These are phyloP conservation scores for Ceratocystiopsis minuta DNA, from an alignment of 2,329 filamentous ascomycete genomes.

Conservation along the genomic window DNA sequence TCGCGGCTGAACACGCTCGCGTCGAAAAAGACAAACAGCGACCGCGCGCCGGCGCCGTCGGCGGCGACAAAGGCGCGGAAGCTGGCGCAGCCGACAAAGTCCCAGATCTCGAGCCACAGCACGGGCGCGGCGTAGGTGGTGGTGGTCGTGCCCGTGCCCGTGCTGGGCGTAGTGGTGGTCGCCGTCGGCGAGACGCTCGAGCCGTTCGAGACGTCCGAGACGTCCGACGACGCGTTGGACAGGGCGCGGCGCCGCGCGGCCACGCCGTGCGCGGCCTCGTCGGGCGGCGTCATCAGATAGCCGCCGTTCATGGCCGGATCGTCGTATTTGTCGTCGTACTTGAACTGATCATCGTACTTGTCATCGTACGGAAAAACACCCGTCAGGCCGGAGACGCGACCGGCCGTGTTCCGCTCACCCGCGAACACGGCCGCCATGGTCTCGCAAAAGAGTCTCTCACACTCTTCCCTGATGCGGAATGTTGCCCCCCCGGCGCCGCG, in stretches of 20 bases:
- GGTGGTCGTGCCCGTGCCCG: too few relatives aligned
- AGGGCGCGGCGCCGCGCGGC: constrained; percentile 1
- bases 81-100: constrained; percentile 66
- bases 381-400: constrained; percentile 72
- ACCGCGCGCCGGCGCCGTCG: constrained; percentile 37
- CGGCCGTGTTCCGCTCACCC: constrained; percentile 72
- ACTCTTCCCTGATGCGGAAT: constrained; percentile 95
- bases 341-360: background rate
- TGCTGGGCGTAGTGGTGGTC: too few relatives aligned
- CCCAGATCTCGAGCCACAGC: constrained; percentile 64
- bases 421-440: constrained; percentile 84
- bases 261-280: constrained; percentile 23
- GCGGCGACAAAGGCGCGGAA: constrained; percentile 75
- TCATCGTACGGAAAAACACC: constrained; percentile 38
- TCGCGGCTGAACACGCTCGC: constrained; percentile 50
- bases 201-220: constrained; percentile 1
- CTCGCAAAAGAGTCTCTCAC: constrained; percentile 99
- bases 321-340: constrained; percentile 8
- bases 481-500: constrained; percentile 58
- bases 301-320: constrained; percentile 8
- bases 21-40: constrained; percentile 64
- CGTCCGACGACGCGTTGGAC: constrained; percentile 11
- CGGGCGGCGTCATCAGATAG: constrained; percentile 26
- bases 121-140: constrained; percentile 12
- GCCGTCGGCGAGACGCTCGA: background rate